A percentile compares a stretch with the other conserved stretches of the same genome.
Conservation (phyloP, 2,329 filamentous ascomycete species). For the Atkinsonella texensis region DNA sequence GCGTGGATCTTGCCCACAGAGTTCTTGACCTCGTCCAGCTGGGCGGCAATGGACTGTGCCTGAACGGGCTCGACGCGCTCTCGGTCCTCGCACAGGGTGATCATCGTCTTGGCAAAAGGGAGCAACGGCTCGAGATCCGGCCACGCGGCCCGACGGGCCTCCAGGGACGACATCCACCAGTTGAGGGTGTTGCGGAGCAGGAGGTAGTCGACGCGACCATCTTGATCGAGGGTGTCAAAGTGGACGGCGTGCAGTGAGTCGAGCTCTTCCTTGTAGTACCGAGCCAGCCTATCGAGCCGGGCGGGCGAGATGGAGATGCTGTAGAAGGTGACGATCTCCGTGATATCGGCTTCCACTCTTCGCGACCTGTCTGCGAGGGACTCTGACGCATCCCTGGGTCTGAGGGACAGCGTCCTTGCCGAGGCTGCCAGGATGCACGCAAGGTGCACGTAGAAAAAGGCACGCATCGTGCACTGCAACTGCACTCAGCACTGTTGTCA, state of each 20-base stretch:
- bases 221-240: conserved; percentile 22
- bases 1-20: conserved; percentile 20
- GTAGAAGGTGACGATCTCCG: conserved; percentile 36
- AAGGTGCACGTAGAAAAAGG: too few relatives aligned
- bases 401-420: conserved; percentile 10
- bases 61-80: conserved; percentile 31
- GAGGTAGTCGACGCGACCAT: conserved; percentile 36
- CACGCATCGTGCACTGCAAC: too few relatives aligned
- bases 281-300: conserved; percentile 25
- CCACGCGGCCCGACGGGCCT: conserved; percentile 26
- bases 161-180: conserved; percentile 23
- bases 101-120: conserved; percentile 30
- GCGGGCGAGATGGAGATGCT: conserved; percentile 31
- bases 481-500: too few relatives aligned
- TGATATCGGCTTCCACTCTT: conserved; percentile 31
- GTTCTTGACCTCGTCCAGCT: conserved; percentile 24
- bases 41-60: conserved; percentile 28
- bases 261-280: conserved; percentile 31
- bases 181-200: conserved; percentile 35
- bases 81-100: conserved; percentile 34
- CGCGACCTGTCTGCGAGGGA: conserved; percentile 29
- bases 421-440: background rate
- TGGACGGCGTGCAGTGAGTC: conserved; percentile 13
- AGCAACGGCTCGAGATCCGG: conserved; percentile 27
- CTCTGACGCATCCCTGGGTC: conserved; percentile 11